Evolutionary conservation across 2,329 filamentous ascomycete genomes (phyloP), one percentile per base, ranked within the genome.

Genomic region (Microsporum canis): DNA sequence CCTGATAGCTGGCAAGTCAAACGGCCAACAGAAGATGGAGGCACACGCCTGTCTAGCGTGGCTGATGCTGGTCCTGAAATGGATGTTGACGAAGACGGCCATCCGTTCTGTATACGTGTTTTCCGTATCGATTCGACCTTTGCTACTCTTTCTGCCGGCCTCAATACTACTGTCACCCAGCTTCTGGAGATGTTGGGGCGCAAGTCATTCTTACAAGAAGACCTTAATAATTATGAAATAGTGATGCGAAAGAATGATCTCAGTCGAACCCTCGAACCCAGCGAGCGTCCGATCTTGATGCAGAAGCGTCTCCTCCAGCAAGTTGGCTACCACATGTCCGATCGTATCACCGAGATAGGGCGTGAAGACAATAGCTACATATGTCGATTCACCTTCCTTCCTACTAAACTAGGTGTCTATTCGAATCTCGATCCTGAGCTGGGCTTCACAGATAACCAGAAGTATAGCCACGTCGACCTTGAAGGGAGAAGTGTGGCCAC

Each of bases 361-460:
- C 85, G 94, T 61, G 94, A 99, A 73, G 94, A 99, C 77, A 96
- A 97, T 73, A 95, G 91, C 71, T 99, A 97, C 68, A 82, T 99
- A 10, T 95, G 91, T 71, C 88, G 94, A 4, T 97, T 99, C 76
- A 90, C 94, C 63, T 99, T 99, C 74, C 79, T 96, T 62, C 91
- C 92, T 14, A 87, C 88, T 23, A 89, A 92, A 69, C 88, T 96
- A 72, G 91, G 86, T 71, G 90, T 91, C 57, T 84, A 87, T 64
- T 81, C 86, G 49, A 84, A 82, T 63, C 79, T 88, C 29, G 87
- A 91, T 66, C 80, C 80, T 65, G 92, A 97, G 68, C 83, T 91
- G 57, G 88, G 87, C 31, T 84, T 95, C 65, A 85, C 83, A 70
- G 91, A 90, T 69, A 84, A 88, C 72, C 87, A 91, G 67, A 96